Percentiles rank a stretch among this genome's conserved stretches.
phyloP scores from a whole-genome alignment of 257 asterid species.

The Forsythia viridissima region DNA sequence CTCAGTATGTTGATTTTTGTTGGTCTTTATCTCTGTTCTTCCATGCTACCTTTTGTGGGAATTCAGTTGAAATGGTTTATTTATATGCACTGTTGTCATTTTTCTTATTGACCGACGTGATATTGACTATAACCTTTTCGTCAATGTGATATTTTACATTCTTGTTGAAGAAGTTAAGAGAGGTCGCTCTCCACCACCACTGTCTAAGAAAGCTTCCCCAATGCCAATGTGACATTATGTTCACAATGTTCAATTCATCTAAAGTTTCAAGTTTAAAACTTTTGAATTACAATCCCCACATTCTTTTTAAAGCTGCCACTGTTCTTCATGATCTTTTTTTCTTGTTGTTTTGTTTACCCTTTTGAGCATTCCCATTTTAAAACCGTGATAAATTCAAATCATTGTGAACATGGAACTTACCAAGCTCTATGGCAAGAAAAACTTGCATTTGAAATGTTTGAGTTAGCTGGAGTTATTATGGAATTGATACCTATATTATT shows the following conservation, averaged over 20 bases:
- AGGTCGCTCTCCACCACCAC: constrained; percentile 85
- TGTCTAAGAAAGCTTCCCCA: constrained; percentile 73
- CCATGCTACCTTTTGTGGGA: not conserved
- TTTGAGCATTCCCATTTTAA: not conserved
- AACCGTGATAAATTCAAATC: not conserved
- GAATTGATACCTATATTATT: not conserved
- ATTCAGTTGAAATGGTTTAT: not conserved
- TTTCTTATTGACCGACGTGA: not conserved
- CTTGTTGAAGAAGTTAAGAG: constrained; percentile 75
- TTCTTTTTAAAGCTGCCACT: not conserved
- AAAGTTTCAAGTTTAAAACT: not conserved
- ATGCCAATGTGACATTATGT: constrained; percentile 72
- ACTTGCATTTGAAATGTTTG: not conserved
- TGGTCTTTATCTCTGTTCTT: not conserved
- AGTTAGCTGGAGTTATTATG: not conserved
- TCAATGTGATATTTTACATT: constrained; percentile 33
- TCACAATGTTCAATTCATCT: constrained; percentile 17
- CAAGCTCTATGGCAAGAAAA: not conserved
- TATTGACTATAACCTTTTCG: not conserved
- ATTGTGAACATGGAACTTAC: not conserved
- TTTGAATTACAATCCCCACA: not conserved
- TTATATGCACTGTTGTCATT: not conserved
- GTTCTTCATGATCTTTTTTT: not conserved
- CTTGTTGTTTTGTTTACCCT: not conserved
- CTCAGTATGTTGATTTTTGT: not conserved